Evolutionary conservation across 2,329 filamentous ascomycete genomes (phyloP), one percentile per base, ranked within the genome.

Genomic region (Aspergillus pseudoterreus): DNA sequence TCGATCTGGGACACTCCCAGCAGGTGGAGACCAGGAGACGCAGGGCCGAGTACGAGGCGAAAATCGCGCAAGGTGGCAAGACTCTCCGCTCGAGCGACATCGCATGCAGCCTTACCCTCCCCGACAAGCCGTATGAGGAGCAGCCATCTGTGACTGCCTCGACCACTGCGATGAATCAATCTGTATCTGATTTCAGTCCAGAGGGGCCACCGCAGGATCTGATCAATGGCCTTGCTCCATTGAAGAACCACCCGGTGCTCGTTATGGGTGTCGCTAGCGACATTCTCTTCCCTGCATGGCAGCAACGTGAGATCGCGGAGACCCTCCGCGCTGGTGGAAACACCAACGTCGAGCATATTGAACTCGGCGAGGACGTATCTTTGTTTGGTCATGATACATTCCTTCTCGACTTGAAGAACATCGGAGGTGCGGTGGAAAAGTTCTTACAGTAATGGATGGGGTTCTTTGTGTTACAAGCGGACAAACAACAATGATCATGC

Each of bases 371-470:
- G 74, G 91, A 97, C 73, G 83, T 94, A 71, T 96, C 91, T 63
- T 74, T 95, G 63, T 99, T 99, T 68, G 94, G 94, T 0, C 94
- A 99, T 65, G 94, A 99, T 68, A 97, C 92, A 0, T 99, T 99
- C 69, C 72, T 99, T 64, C 75, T 99, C 41, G 94, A 99, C 72
- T 73, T 97, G 51, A 85, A 96, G 74, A 88, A 96, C 61, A 90
- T 99, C 45, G 94, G 94, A 4, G 91, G 90, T 0, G 88, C 85
- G 45, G 75, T 99, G 43, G 85, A 84, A 62, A 81, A 81, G 61
- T 99, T 99, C 70, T 70, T 99, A 60, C 81, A 80, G 1, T 92
- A 53, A 45, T 47, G 55, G 6, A 30, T 30, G 2, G 27, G 6
- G 8, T 30, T 10, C 27, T 30, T 10, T 30, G 27, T 30, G 27